Evolutionary conservation across 768 basidiomycete species (phyloP).

Genomic region (Tephrocybe sp.): DNA sequence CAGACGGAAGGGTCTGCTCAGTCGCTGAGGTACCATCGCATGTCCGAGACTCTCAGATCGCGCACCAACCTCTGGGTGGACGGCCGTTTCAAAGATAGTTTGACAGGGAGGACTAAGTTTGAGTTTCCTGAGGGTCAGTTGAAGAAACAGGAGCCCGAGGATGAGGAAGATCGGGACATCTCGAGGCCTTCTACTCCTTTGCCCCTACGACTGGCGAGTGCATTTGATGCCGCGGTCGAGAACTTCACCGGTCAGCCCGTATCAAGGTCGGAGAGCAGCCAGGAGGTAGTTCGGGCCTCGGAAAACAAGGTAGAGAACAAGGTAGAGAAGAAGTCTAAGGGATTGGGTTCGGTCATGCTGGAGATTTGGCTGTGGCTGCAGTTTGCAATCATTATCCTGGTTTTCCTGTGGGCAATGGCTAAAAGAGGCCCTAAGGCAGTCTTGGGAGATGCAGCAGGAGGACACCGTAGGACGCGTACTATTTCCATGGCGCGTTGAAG

Average conservation of each 20-base stretch:
- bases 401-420: conserved; percentile 82
- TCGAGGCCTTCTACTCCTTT: conserved; percentile 25
- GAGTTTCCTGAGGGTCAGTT: conserved; percentile 1
- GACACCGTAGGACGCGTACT: conserved; percentile 23
- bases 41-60: conserved; percentile 52
- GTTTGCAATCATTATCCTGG: conserved; percentile 67
- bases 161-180: conserved; percentile 4
- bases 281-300: conserved; percentile 5
- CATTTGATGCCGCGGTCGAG: conserved; percentile 45
- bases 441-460: conserved; percentile 41
- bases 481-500: conserved; percentile 11
- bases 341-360: conserved; percentile 46
- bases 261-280: background rate
- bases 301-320: conserved; percentile 15
- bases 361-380: conserved; percentile 87
- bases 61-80: conserved; percentile 61
- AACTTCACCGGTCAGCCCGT: conserved; percentile 25
- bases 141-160: background rate
- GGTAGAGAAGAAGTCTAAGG: conserved; percentile 19
- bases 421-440: conserved; percentile 72
- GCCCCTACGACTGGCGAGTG: conserved; percentile 38
- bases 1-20: conserved; percentile 14
- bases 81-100: conserved; percentile 43
- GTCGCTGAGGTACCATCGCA: conserved; percentile 35
- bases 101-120: conserved; percentile 11